Base-by-base conservation (phyloP, 768 basidiomycete genomes). In the Suillus discolor region DNA sequence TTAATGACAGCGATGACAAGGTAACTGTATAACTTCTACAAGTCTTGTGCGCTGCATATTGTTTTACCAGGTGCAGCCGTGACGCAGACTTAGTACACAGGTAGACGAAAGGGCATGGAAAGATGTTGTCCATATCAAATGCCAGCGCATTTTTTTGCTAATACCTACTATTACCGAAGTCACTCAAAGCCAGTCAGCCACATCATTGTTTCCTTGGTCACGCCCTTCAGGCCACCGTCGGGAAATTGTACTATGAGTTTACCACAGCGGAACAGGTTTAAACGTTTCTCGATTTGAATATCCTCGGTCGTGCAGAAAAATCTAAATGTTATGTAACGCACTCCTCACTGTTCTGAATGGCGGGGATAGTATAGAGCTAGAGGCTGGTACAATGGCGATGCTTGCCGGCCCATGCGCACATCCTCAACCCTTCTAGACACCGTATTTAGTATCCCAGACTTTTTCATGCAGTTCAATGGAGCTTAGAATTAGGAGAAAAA, bases 371-470 rank as follows among this genome's bases (percentile, higher is more conserved):
- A 13, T 38, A 38, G 6, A 57, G 55, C 55, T n/a, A n/a, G n/a
- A n/a, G n/a, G n/a, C n/a, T n/a, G 20, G n/a, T 23, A 8, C 49
- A 66, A 12, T 66, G 64, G 38, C 51, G 38, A 59, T 38, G 51
- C 44, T 44, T 15, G 16, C 51, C n/a, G n/a, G n/a, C 85, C 39
- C 36, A 38, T 65, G 38, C 65, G 51, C 31, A 66, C 65, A 6
- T 66, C 65, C 18, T 66, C 64, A 31, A 34, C 36, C 36, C 51
- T 64, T 8, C 41, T 47, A 1, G 41, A 47, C 25, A 59, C 44
- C 23, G 15, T 66, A 1, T 36, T 67, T n/a, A 66, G 65, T 38
- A 57, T 66, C 65, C 47, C 60, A 41, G 51, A 53, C 23, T 25
- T 66, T n/a, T 66, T 45, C 44, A 39, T 31, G 31, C 6, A 31